Evolutionary conservation across 2,329 filamentous ascomycete genomes (phyloP).

Genomic region (Camptophora hylomeconis): DNA sequence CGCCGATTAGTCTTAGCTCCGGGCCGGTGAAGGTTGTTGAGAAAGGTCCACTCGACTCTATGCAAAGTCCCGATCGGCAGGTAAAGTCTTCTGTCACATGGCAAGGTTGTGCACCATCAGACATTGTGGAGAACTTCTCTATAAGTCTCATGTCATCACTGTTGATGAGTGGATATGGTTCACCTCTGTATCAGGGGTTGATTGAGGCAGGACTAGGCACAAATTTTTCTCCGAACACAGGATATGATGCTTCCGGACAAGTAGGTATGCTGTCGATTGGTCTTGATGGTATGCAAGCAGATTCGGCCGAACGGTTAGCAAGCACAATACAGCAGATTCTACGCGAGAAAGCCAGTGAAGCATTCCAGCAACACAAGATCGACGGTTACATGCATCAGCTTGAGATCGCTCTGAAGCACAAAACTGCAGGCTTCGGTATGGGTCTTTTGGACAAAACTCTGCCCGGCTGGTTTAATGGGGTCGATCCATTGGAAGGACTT

Average conservation of each 20-base stretch:
- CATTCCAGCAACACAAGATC: conserved; percentile 82
- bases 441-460: conserved; percentile 78
- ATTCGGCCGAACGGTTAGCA: conserved; percentile 65
- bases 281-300: conserved; percentile 73
- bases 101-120: conserved; percentile 70
- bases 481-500: conserved; percentile 80
- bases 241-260: conserved; percentile 68
- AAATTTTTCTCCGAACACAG: conserved; percentile 89
- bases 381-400: conserved; percentile 88
- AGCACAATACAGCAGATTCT: conserved; percentile 61
- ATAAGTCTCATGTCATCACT: conserved; percentile 70
- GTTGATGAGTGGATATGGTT: conserved; percentile 87
- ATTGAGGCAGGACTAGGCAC: conserved; percentile 83
- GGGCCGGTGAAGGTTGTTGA: conserved; percentile 60
- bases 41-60: conserved; percentile 69
- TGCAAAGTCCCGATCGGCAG: conserved; percentile 75
- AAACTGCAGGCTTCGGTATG: conserved; percentile 91
- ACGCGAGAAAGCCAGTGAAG: conserved; percentile 54
- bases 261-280: conserved; percentile 81
- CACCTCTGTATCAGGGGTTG: conserved; percentile 76
- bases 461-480: conserved; percentile 88
- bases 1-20: conserved; percentile 56
- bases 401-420: conserved; percentile 87
- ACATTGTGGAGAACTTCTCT: conserved; percentile 81
- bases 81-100: conserved; percentile 90